Conservation (phyloP, 163 green algal species). For the Volvox carteri region DNA sequence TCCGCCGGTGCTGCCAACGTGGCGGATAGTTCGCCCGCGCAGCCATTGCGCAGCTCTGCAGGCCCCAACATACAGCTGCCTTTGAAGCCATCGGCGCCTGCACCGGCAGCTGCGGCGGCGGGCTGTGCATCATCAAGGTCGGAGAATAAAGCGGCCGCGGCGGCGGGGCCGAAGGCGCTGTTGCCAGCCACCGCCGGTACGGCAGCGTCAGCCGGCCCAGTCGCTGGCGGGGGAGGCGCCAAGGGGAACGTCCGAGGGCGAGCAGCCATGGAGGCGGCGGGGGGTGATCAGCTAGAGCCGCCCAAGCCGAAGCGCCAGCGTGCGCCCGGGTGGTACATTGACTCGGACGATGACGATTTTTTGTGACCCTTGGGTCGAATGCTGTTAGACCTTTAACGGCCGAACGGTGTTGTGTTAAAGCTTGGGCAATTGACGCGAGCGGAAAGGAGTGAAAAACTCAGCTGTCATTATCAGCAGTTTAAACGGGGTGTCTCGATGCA, state of each 20-base stretch:
- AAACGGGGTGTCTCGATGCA: too few relatives aligned
- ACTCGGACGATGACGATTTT: conserved; percentile 32
- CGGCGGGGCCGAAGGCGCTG: neutral
- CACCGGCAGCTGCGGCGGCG: neutral
- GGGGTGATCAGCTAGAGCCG: neutral
- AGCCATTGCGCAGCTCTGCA: neutral
- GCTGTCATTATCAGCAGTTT: too few relatives aligned
- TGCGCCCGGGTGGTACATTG: conserved; percentile 37
- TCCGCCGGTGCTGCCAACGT: neutral
- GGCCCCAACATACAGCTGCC: neutral
- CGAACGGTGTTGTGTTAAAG: too few relatives aligned
- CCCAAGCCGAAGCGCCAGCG: conserved; percentile 23
- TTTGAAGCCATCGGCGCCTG: neutral
- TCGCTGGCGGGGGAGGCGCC: neutral
- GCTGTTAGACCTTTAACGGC: too few relatives aligned
- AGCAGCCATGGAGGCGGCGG: neutral
- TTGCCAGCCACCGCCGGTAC: neutral
- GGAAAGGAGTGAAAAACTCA: too few relatives aligned
- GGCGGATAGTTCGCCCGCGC: neutral
- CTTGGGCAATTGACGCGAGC: too few relatives aligned
- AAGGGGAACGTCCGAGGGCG: neutral
- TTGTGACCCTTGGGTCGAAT: too few relatives aligned
- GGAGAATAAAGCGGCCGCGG: neutral
- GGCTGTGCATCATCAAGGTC: neutral
- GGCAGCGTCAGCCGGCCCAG: neutral